Base-by-base conservation (phyloP, 2,329 filamentous ascomycete genomes). In the Cladosporium sp. region DNA sequence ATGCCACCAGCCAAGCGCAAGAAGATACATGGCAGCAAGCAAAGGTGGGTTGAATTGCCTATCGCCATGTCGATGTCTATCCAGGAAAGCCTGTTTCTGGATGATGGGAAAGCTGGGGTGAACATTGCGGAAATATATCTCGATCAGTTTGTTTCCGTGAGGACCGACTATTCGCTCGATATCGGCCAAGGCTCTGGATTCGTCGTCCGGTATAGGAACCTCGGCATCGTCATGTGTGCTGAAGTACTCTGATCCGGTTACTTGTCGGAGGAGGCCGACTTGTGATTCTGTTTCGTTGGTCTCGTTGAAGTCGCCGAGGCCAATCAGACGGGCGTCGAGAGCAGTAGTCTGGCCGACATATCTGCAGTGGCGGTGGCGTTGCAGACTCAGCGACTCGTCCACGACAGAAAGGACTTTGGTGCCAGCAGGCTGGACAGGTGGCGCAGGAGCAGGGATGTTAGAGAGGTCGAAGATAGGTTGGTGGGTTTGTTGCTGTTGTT, bases 1-100 rank as follows among this genome's bases (percentile, higher is more conserved):
- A 61, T 92, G 88, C 88, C 93, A 95, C 89, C 93, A 96, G 77
- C 94, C 93, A 73, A 96, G 86, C 10, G 93, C 92, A 28, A 97
- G 82, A 28, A 96, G 87, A 74, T 96, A 95, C 72, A 96, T 88
- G 63, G 91, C 91, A 36, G 91, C 91, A 18, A 96, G 83, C 30
- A 95, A 81, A 12, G 90, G 87, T 1, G 92, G 91, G 15, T 91
- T 89, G 74, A 94, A 91, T 71, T 91, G 88, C 64, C 86, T 86
- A 72, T 91, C 87, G 51, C 88, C 88, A 71, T 88, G 86, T 59
- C 88, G 87, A 79, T 93, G 92, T 74, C 91, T 90, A 76, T 93
- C 90, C 68, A 91, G 82, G 71, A 94, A 94, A 65, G 93, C 87
- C 66, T 87, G 85, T 79, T 93, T 93, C 75, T 95, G 90, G 47